phyloP scores from a whole-genome alignment of 163 green algal species.

The Prototheca stagnorum region DNA sequence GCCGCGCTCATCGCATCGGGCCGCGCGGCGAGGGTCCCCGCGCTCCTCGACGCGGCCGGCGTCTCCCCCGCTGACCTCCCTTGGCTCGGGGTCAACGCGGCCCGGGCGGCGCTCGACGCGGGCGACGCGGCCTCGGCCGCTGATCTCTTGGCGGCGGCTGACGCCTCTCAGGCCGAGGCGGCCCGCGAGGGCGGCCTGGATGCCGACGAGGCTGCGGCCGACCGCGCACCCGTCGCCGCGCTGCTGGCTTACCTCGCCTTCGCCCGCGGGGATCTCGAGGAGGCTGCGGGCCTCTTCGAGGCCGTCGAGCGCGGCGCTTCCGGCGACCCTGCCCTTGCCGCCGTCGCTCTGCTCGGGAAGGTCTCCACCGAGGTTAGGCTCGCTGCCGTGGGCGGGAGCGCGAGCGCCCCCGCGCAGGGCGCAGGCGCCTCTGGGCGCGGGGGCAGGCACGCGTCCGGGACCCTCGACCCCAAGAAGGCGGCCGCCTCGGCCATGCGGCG shows the following conservation, averaged over 20 bases:
- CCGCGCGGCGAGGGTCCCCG: constrained; percentile 32
- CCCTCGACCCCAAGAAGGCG: no score
- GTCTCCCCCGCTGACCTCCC: constrained; percentile 46
- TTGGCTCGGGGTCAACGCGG: constrained; percentile 81
- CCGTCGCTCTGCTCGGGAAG: no score
- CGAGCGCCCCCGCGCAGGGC: no score
- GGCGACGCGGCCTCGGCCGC: constrained; percentile 43
- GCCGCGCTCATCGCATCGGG: constrained; percentile 53
- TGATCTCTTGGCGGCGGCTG: constrained; percentile 21
- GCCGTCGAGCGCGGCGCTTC: no score
- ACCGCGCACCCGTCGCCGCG: constrained; percentile 63
- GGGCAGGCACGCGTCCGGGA: no score
- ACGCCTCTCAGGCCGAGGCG: constrained; percentile 51
- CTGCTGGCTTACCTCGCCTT: constrained; percentile 65
- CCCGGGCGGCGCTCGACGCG: constrained; percentile 46
- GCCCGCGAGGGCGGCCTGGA: constrained; percentile 72
- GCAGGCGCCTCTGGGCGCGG: no score
- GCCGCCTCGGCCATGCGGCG: no score
- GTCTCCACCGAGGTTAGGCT: no score
- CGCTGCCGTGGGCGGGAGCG: no score
- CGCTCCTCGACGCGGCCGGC: constrained; percentile 43
- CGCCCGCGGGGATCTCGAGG: no score
- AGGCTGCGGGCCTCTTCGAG: no score
- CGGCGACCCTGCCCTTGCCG: no score
- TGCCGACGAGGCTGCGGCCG: constrained; percentile 64